Conservation (phyloP, 1,139 yeast genomes). For the Candida sp. region DNA sequence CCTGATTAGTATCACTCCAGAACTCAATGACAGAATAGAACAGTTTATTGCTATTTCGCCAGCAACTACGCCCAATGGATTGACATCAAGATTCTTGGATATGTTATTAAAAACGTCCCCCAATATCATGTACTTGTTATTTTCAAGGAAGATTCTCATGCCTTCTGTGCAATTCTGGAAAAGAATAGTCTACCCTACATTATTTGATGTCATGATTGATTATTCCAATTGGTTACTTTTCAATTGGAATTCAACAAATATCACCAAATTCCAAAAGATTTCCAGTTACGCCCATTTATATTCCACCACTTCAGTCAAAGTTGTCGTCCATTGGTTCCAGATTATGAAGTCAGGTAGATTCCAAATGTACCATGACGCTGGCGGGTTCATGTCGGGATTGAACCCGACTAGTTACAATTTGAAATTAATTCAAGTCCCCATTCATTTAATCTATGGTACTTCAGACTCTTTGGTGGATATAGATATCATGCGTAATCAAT, state of each 20-base stretch:
- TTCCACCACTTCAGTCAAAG: slow-evolving; percentile 87
- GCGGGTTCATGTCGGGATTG: slow-evolving; percentile 33
- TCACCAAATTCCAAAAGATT: slow-evolving; percentile 66
- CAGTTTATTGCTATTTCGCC: slow-evolving; percentile 84
- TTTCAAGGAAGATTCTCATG: slow-evolving; percentile 71
- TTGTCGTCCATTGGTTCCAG: slow-evolving; percentile 97
- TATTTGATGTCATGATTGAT: slow-evolving; percentile 74
- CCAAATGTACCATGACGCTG: slow-evolving; percentile 80
- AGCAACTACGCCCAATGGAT: slow-evolving; percentile 90
- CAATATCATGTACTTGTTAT: slow-evolving; percentile 63
- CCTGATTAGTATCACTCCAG: slow-evolving; percentile 65
- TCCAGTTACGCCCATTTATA: slow-evolving; percentile 81
- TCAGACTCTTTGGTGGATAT: slow-evolving; percentile 84
- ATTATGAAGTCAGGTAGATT: slow-evolving; percentile 76
- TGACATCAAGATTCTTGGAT: slow-evolving; percentile 73
- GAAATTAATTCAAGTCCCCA: slow-evolving; percentile 63
- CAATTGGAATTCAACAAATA: slow-evolving; percentile 75
- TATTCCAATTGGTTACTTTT: slow-evolving; percentile 62
- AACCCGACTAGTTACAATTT: slow-evolving; percentile 42
- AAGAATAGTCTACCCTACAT: slow-evolving; percentile 75
- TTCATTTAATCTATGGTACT: slow-evolving; percentile 76
- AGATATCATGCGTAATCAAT: slow-evolving; percentile 60
- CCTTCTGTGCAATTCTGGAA: slow-evolving; percentile 85
- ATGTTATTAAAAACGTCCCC: slow-evolving; percentile 80
- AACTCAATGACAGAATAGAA: slow-evolving; percentile 64